These are phyloP conservation scores for Pyrenopolyporus hunteri DNA, from an alignment of 495 filamentous ascomycete genomes.

Conservation along the genomic window DNA sequence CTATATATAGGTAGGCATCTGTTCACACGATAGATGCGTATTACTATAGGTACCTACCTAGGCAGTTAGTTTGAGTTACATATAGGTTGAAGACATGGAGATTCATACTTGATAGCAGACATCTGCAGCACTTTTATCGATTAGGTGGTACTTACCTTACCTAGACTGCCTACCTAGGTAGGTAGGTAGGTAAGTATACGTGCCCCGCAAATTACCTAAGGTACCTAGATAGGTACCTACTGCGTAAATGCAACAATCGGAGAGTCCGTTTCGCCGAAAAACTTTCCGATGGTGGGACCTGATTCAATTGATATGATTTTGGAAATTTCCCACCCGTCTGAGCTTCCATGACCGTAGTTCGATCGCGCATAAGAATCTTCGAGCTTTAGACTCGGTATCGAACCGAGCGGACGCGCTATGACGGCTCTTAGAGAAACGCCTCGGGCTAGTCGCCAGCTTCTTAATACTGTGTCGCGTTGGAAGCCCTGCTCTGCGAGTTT, in stretches of 20 bases:
- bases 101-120: too few relatives aligned
- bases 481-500: constrained; percentile 29
- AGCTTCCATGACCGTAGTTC: constrained; percentile 11
- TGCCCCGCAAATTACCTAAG: too few relatives aligned
- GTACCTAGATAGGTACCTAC: background rate
- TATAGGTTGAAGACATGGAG: too few relatives aligned
- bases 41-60: too few relatives aligned
- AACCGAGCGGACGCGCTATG: constrained; percentile 24
- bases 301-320: background rate
- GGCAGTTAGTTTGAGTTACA: too few relatives aligned
- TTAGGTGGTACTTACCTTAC: too few relatives aligned
- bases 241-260: background rate
- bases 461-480: constrained; percentile 27
- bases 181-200: too few relatives aligned
- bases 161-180: too few relatives aligned
- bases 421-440: constrained; percentile 39
- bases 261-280: background rate
- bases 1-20: too few relatives aligned
- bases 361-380: constrained; percentile 17
- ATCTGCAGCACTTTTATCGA: too few relatives aligned
- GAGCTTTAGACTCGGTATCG: constrained; percentile 10
- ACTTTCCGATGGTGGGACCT: constrained; percentile 8
- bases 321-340: constrained; percentile 20
- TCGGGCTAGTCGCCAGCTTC: constrained; percentile 34
- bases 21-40: too few relatives aligned